Evolutionary conservation across 164 flowering plant species (phyloP).

Genomic region (Stephania yunnanensis): DNA sequence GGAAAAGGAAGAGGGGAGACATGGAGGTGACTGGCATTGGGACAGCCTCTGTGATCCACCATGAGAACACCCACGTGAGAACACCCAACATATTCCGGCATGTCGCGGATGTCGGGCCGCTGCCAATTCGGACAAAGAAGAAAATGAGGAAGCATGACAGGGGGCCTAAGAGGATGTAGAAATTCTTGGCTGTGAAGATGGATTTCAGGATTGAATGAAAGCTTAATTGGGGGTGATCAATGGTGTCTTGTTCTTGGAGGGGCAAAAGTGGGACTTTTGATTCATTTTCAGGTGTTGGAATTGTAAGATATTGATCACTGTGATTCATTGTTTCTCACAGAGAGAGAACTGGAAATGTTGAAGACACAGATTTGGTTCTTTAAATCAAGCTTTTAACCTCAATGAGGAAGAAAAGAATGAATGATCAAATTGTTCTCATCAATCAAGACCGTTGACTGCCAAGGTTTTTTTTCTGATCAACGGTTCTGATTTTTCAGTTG

Average conservation of each 20-base stretch:
- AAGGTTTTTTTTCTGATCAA: no score
- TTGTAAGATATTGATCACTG: background rate
- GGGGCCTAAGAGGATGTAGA: constrained; percentile 59
- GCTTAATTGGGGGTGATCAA: constrained; percentile 17
- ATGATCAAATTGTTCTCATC: background rate
- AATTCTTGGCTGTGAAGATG: constrained; percentile 37
- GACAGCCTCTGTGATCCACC: constrained; percentile 97
- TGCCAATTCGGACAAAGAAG: constrained; percentile 38
- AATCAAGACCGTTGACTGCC: background rate
- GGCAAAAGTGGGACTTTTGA: constrained; percentile 56
- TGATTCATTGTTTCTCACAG: no score
- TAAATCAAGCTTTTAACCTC: background rate
- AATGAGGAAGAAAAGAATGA: background rate
- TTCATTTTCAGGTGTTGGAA: constrained; percentile 22
- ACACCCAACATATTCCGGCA: constrained; percentile 65
- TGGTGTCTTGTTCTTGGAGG: constrained; percentile 16
- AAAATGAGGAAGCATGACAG: constrained; percentile 41
- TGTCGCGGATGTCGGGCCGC: constrained; percentile 17
- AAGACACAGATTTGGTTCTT: background rate
- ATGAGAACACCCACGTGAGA: constrained; percentile 72
- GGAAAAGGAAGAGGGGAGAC: constrained; percentile 87
- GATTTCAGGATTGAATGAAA: constrained; percentile 25
- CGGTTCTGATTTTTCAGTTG: no score
- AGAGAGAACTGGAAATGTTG: background rate
- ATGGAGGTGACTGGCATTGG: constrained; percentile 93